A percentile compares a stretch with the other conserved stretches of the same genome.
Conservation (phyloP, 176 grass and related monocot species). For the Metroxylon sagu region DNA sequence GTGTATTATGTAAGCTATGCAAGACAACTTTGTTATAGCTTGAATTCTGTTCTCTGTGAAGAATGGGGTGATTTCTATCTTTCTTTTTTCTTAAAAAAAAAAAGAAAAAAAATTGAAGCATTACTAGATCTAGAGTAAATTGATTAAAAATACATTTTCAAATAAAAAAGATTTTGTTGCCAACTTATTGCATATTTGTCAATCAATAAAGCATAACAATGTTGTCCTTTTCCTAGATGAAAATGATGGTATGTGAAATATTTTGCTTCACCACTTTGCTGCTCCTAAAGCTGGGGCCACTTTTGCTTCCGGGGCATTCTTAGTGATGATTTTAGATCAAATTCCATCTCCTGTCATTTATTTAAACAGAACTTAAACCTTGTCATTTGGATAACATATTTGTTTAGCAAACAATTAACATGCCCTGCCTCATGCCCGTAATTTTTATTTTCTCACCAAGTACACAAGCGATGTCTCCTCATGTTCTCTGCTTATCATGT, state of each 20-base stretch:
- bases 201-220: conserved; percentile 26
- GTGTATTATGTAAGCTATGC: no score
- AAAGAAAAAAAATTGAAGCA: no score
- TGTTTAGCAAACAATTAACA: no score
- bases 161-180: neutral
- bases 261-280: conserved; percentile 30
- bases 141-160: no score
- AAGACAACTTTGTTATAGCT: no score
- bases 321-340: no score
- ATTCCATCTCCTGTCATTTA: conserved; percentile 14
- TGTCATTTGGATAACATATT: conserved; percentile 1
- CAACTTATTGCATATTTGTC: conserved; percentile 12
- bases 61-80: no score
- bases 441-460: no score
- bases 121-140: no score
- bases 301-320: conserved; percentile 32
- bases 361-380: conserved; percentile 15
- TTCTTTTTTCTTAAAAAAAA: no score
- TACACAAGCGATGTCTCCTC: neutral
- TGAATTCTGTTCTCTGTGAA: no score
- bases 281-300: conserved; percentile 47
- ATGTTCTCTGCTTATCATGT: conserved; percentile 9
- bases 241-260: conserved; percentile 90
- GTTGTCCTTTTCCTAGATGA: conserved; percentile 86
- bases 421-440: no score